Base-by-base conservation (phyloP, 2,329 filamentous ascomycete genomes). In the Fusarium graminum region DNA sequence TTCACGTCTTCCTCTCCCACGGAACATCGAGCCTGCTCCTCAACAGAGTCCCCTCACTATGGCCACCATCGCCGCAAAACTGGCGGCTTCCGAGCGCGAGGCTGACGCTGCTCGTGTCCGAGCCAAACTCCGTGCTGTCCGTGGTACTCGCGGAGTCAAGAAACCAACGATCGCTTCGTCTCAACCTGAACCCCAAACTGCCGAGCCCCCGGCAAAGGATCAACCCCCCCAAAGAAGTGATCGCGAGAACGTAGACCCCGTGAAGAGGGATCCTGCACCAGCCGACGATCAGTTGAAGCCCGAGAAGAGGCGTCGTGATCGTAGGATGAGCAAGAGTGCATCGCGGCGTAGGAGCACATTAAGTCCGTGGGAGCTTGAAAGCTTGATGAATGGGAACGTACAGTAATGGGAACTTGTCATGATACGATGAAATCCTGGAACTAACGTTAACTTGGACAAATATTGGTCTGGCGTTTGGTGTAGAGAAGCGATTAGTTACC, bases 281-380 rank as follows among this genome's bases (percentile, higher is more conserved):
- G 58, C 62, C 34, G 66, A 69, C 9, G 61, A 60, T 40, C 67
- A 70, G 55, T 64, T 72, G 44, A 73, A 65, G 49, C 75, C 77
- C 6, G 73, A 76, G 45, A 81, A 81, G 75, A 80, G 84, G 30
- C 86, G 85, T 74, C 79, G 83, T 40, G 86, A 81, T 72, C 81
- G 77, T 75, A 84, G 79, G 74, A 82, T 76, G 71, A 88, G 74
- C 76, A 89, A 80, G 80, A 81, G 76, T 10, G 82, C 87, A 4
- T 89, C 85, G 60, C 81, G 90, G 73, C 83, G 91, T 73, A 85
- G 92, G 75, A 93, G 90, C 72, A 94, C 91, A 19, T 79, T 94
- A 30, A 93, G 86, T 71, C 88, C 90, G 4, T 90, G 90, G 82
- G 92, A 94, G 77, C 78, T 94, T 73, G 86, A 91, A 78, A 87